Base-by-base conservation (phyloP, 306 rosid species). In the Quercus dentata region DNA sequence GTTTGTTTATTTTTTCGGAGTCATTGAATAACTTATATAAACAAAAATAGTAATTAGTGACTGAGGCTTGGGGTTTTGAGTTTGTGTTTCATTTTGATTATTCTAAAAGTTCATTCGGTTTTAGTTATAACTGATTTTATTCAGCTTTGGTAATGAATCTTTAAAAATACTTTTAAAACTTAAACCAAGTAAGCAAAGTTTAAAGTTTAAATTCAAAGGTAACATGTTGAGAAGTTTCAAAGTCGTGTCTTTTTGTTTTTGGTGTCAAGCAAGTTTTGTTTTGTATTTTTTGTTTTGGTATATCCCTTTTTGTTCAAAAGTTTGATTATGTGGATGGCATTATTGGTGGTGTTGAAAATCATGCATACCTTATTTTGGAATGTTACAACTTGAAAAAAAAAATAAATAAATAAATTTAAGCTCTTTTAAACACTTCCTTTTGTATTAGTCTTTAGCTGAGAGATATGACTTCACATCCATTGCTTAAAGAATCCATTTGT, bases 61-160 rank as follows among this genome's bases (percentile, higher is more conserved):
- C 28, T 23, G 9, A 3, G 52, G 19, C 51, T 12, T 67, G 27
- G 17, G 13, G 19, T 61, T 61, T 49, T 25, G 25, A 5, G 38
- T 35, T 67, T 35, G 27, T 2, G 28, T 5, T 35, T 21, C 15
- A 67, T 33, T 15, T 17, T 4, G 44, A 19, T 33, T 67, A 17
- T 44, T 58, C 56, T 35, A n/a, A n/a, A 9, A 31, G 27, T 57
- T 33, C n/a, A 59, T 59, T 63, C 38, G 12, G 20, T 56, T 61
- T 6, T 54, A 54, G 74, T 8, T 41, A 8, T 21, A 6, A 25
- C 65, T 38, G 49, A 76, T 69, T 79, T 67, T 69, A 31, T 80
- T 77, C 51, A 8, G 64, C 72, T 74, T 80, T 58, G 4, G 75
- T 56, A 31, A 68, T 23, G 21, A 59, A 59, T 59, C 54, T 49